These are phyloP conservation scores for Globisporangium radiosum DNA, from an alignment of 352 stramenopile genomes.

Conservation along the genomic window DNA sequence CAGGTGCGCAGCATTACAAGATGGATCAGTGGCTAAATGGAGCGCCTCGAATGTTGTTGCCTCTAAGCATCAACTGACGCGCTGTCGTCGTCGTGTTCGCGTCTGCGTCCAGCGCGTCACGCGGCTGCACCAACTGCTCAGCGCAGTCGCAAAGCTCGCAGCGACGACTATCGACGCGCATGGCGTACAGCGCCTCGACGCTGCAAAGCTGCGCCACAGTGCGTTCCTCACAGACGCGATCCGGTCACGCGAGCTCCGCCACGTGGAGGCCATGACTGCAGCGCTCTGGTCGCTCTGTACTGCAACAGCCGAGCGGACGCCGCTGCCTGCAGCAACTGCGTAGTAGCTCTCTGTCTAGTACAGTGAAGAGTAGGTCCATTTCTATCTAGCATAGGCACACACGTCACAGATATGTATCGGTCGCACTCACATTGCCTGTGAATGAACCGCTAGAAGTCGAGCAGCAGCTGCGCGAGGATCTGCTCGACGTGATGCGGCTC, in stretches of 20 bases:
- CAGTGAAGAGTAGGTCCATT: too few relatives aligned
- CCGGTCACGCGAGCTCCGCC: conserved; percentile 25
- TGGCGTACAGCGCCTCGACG: conserved; percentile 16
- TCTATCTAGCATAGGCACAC: neutral
- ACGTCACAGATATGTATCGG: neutral
- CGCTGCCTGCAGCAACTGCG: neutral
- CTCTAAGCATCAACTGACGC: neutral
- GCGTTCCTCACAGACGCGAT: conserved; percentile 41
- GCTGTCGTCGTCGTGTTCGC: neutral
- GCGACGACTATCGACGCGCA: conserved; percentile 10
- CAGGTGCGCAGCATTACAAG: conserved; percentile 25
- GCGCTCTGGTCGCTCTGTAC: conserved; percentile 15
- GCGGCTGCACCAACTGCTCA: conserved; percentile 53
- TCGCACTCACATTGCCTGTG: neutral
- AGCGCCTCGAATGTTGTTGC: too few relatives aligned
- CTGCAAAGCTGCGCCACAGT: conserved; percentile 38
- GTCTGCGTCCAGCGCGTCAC: conserved; percentile 31
- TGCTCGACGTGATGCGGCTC: conserved; percentile 79
- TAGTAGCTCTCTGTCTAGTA: neutral
- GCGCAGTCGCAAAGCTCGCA: conserved; percentile 51
- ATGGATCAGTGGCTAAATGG: too few relatives aligned
- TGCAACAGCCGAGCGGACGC: neutral
- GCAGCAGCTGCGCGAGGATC: conserved; percentile 68
- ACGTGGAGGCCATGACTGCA: conserved; percentile 23
- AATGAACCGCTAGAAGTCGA: conserved; percentile 58